Evolutionary conservation across 352 stramenopile species (phyloP).

Genomic region (Phytophthora multivora): DNA sequence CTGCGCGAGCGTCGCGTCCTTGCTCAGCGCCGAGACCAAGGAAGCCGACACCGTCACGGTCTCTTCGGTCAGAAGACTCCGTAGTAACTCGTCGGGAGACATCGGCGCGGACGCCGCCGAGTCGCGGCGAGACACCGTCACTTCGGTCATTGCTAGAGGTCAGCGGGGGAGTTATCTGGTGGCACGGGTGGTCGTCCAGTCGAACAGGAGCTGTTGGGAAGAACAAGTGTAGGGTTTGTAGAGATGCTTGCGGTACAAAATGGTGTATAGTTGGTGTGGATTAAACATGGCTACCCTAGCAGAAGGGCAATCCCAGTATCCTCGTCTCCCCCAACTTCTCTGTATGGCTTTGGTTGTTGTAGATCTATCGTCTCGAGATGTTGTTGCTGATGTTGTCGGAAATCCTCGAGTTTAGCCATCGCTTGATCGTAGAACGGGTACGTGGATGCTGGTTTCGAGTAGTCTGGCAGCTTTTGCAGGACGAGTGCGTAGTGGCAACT

Average conservation of each 20-base stretch:
- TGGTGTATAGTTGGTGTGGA: slow-evolving; percentile 9
- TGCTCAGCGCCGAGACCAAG: slow-evolving; percentile 66
- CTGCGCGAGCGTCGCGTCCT: slow-evolving; percentile 60
- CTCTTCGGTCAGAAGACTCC: slow-evolving; percentile 57
- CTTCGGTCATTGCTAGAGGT: slow-evolving; percentile 28
- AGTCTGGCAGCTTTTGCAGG: slow-evolving; percentile 51
- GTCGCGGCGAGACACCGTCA: slow-evolving; percentile 42
- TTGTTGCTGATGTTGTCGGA: slow-evolving; percentile 48
- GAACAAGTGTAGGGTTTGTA: not conserved
- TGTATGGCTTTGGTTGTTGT: not conserved
- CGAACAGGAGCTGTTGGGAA: slow-evolving; percentile 3
- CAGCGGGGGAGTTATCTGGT: slow-evolving; percentile 8
- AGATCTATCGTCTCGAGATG: slow-evolving; percentile 39
- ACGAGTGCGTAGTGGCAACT: slow-evolving; percentile 71
- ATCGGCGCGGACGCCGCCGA: slow-evolving; percentile 17
- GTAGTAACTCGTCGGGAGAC: slow-evolving; percentile 45
- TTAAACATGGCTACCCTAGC: not conserved
- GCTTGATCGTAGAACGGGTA: slow-evolving; percentile 52
- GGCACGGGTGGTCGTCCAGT: slow-evolving; percentile 1
- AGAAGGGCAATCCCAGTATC: not conserved
- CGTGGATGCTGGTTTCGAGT: slow-evolving; percentile 28
- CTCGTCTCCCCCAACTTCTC: no score
- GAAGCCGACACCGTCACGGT: slow-evolving; percentile 51
- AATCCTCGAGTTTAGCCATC: slow-evolving; percentile 50
- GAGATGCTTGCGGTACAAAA: not conserved